These are phyloP conservation scores for Luvunga scandens DNA, from an alignment of 345 rosid genomes.

Conservation along the genomic window DNA sequence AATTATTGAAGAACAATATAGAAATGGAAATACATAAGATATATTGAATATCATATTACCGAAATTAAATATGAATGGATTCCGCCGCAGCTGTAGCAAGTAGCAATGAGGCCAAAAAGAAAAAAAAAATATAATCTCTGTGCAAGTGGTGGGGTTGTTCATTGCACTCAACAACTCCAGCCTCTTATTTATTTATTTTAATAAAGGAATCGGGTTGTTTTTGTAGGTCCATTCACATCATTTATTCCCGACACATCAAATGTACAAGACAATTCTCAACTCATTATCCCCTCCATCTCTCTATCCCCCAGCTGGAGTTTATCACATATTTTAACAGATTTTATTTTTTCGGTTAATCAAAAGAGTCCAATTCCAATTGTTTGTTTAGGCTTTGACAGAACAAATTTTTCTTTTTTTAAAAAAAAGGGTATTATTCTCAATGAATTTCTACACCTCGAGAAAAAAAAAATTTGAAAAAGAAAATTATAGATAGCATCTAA, in stretches of 20 bases:
- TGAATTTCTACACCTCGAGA: no score
- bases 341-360: no score
- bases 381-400: no score
- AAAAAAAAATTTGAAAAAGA: no score
- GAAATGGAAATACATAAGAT: background rate
- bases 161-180: background rate
- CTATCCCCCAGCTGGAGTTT: background rate
- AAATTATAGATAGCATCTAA: no score
- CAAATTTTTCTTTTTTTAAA: no score
- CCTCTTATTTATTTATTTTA: background rate
- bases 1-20: background rate
- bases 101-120: conserved; percentile 13
- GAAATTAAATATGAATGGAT: conserved; percentile 26
- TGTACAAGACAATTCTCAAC: conserved; percentile 23
- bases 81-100: conserved; percentile 24
- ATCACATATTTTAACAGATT: no score
- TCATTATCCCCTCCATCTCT: conserved; percentile 2
- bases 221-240: conserved; percentile 42
- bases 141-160: conserved; percentile 34
- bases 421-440: no score
- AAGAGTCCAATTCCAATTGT: no score
- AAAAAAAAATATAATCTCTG: conserved; percentile 7
- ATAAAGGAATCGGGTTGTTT: background rate
- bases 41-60: background rate
- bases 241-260: conserved; percentile 50